phyloP scores from a whole-genome alignment of 202 grass and related monocot genomes.

The Miscanthus sacchariflorus region DNA sequence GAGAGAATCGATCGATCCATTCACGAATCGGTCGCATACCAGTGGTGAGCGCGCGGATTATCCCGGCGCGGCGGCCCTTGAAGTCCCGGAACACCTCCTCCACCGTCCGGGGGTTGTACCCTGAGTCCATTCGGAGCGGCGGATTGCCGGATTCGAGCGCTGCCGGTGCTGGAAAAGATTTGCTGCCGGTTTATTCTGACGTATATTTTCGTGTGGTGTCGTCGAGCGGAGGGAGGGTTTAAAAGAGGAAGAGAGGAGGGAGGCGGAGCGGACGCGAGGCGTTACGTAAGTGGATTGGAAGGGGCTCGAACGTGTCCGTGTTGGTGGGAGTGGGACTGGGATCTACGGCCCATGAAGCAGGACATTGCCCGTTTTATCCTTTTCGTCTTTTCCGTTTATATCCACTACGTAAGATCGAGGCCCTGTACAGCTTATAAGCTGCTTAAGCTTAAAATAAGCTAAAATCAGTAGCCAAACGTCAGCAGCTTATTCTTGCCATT shows the following conservation, averaged over 20 bases:
- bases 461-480: too few relatives aligned
- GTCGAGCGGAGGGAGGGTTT: slow-evolving; percentile 36
- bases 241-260: slow-evolving; percentile 25
- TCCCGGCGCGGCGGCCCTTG: slow-evolving; percentile 79
- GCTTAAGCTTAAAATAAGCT: too few relatives aligned
- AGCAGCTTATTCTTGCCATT: too few relatives aligned
- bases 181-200: slow-evolving; percentile 34
- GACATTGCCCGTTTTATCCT: background rate
- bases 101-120: slow-evolving; percentile 84
- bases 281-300: background rate
- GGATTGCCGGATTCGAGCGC: slow-evolving; percentile 12
- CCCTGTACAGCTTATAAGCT: too few relatives aligned
- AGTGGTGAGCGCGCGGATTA: slow-evolving; percentile 76
- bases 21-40: slow-evolving; percentile 50
- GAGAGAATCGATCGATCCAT: slow-evolving; percentile 22
- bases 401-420: too few relatives aligned
- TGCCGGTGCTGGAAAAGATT: background rate
- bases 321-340: background rate
- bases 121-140: slow-evolving; percentile 59
- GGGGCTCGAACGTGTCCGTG: background rate
- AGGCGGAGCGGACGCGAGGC: slow-evolving; percentile 54
- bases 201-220: slow-evolving; percentile 27
- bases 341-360: background rate
- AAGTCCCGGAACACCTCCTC: slow-evolving; percentile 95
- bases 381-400: background rate